Percentiles rank a stretch among this genome's conserved stretches.
phyloP scores from a whole-genome alignment of 169 alveolate species.

The Eimeria sp. region DNA sequence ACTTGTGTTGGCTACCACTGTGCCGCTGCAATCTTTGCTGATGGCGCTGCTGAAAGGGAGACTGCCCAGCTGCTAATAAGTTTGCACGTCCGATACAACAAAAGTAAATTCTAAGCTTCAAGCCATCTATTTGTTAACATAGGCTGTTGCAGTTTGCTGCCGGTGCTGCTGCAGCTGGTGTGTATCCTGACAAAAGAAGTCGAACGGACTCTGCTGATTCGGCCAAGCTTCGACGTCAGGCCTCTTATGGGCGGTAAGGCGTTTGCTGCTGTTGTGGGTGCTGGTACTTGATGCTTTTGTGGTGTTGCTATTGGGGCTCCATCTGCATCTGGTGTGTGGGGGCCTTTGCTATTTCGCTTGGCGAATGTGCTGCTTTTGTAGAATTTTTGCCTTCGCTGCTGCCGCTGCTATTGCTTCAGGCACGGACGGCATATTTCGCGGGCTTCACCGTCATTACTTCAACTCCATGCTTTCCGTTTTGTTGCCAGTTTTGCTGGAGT shows the following conservation, averaged over 20 bases:
- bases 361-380: conserved; percentile 1
- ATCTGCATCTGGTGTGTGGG: background rate
- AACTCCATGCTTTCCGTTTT: conserved; percentile 45
- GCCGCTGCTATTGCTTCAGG: conserved; percentile 16
- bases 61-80: background rate
- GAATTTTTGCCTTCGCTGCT: background rate
- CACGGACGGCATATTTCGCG: conserved; percentile 49
- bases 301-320: background rate
- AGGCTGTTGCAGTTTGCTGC: background rate
- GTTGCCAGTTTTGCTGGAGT: conserved; percentile 20
- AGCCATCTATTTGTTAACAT: background rate
- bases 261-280: background rate
- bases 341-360: background rate
- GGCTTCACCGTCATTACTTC: conserved; percentile 63
- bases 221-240: conserved; percentile 87
- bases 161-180: conserved; percentile 47
- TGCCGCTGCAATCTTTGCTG: background rate
- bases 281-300: background rate
- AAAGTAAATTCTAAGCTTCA: background rate
- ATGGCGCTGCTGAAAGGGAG: background rate
- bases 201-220: conserved; percentile 88
- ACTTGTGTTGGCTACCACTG: background rate
- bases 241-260: conserved; percentile 86
- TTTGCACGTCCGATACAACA: background rate
- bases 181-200: conserved; percentile 90